Base-by-base conservation (phyloP, 495 filamentous ascomycete genomes). In the Echria macrotheca region DNA sequence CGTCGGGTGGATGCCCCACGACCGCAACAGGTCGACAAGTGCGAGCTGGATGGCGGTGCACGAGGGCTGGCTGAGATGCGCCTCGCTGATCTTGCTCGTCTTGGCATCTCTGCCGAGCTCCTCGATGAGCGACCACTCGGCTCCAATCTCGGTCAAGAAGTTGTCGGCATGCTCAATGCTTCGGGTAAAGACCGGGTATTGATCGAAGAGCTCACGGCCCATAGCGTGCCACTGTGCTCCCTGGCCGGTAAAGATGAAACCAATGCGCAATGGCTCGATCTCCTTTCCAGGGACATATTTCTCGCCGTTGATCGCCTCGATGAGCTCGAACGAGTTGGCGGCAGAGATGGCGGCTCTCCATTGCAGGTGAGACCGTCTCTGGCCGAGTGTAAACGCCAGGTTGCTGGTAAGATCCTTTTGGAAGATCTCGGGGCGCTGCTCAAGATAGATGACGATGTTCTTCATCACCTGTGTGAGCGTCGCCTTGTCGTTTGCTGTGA, bases 221-320 rank as follows among this genome's bases (percentile, higher is more conserved):
- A 81, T 80, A 6, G 63, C 69, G 45, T 68, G 45, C 75, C 74
- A 81, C 47, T 79, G 73, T 14, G 75, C 73, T 4, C 75, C 73
- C 39, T 75, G 71, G n/a, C 71, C 69, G 0, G 68, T 71, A 37
- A 69, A 66, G 39, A 71, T 56, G 50, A 68, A 69, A 26, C 61
- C 67, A n/a, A 71, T 58, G 17, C 65, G 60, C 3, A 64, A 60
- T 1, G 67, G 57, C 43, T 68, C 66, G 44, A 54, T 44, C 32
- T 70, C 70, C 47, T 67, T 62, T 15, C 60, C 66, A 3, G 60
- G 53, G 0, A 60, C 55, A 24, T 53, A 47, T 37, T 63, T 67
- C 32, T 69, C 63, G 48, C 64, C 57, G 44, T 71, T 68, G 52
- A 72, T 69, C 4, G 64, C 64, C 42, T 74, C 67, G 26, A 72